These are phyloP conservation scores for Macrolepiota fuliginosa DNA, from an alignment of 768 basidiomycete species.

Conservation along the genomic window DNA sequence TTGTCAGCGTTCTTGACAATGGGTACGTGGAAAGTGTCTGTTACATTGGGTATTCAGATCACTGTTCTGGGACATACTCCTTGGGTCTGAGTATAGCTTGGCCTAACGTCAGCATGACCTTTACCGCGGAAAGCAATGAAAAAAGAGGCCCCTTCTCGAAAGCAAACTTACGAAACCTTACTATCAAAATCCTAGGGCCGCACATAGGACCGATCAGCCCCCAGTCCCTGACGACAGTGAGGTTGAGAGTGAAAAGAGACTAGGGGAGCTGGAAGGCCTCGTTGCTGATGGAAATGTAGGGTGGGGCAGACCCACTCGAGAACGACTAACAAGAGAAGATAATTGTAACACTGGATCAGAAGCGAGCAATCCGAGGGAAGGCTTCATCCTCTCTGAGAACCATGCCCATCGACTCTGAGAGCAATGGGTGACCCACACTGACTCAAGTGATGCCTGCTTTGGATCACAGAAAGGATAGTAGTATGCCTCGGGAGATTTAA, in stretches of 20 bases:
- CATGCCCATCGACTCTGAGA: neutral
- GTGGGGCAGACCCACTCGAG: neutral
- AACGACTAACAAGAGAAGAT: neutral
- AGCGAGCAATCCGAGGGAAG: neutral
- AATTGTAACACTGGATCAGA: neutral
- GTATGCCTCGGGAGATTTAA: slow-evolving; percentile 2
- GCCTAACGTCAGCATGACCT: slow-evolving; percentile 5
- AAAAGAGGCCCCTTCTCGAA: neutral
- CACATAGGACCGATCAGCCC: neutral
- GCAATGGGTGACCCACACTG: neutral
- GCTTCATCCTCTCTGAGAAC: neutral
- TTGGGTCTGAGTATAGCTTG: slow-evolving; percentile 8
- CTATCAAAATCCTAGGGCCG: neutral
- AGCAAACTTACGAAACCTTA: neutral
- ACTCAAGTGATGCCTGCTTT: neutral
- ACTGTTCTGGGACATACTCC: slow-evolving; percentile 7
- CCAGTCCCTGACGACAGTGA: neutral
- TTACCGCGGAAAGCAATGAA: slow-evolving; percentile 2
- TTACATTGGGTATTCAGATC: neutral
- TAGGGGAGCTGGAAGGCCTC: neutral
- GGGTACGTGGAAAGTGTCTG: neutral
- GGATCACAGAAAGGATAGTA: neutral
- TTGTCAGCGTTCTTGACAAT: neutral
- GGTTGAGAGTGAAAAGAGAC: neutral
- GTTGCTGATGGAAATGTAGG: neutral